Base-by-base conservation (phyloP, 2,329 filamentous ascomycete species). In the Elsinoe necatrix region DNA sequence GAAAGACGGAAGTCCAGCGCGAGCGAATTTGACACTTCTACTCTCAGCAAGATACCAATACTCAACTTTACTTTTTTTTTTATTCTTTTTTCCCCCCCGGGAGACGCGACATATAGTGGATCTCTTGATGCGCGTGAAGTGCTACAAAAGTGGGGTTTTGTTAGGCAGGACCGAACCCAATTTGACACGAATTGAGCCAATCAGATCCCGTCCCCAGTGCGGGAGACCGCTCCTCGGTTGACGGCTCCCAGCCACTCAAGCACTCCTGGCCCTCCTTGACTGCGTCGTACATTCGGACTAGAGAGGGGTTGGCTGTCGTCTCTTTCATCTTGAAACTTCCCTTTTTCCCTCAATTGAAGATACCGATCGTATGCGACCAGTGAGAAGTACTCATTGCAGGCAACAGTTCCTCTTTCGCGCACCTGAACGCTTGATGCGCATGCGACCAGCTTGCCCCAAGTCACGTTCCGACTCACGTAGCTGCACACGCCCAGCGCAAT, bases 291-390 rank as follows among this genome's bases (percentile, higher is more conserved):
- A 45, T 45, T 35, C 31, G 16, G 34, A 29, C 29, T n/a, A 52
- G 48, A 39, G 48, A 52, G 48, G 48, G 48, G 48, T 52, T 52
- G 48, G 48, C 48, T 39, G n/a, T 52, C 48, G 48, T 52, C 20
- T 39, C 48, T 52, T 52, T 52, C n/a, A 34, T 52, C 48, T 34
- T 34, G 29, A 35, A 39, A 37, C 48, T 25, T 25, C 16, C 48
- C 21, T 52, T 21, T n/a, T 23, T 39, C 18, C 14, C 48, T 39
- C 31, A n/a, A 37, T 52, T 25, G 48, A 52, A 4, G 9, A 9
- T n/a, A 6, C 11, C 2, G 5, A 29, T 8, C 11, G 16, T 37
- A 20, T 34, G 20, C 20, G 25, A 37, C 34, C 48, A 20, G 48
- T 52, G 48, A 35, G 18, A 25, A 39, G 4, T 52, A 37, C n/a